Percentiles rank a stretch among this genome's conserved stretches.
Conservation (phyloP, 2,329 filamentous ascomycete genomes). For the Alternaria solani region DNA sequence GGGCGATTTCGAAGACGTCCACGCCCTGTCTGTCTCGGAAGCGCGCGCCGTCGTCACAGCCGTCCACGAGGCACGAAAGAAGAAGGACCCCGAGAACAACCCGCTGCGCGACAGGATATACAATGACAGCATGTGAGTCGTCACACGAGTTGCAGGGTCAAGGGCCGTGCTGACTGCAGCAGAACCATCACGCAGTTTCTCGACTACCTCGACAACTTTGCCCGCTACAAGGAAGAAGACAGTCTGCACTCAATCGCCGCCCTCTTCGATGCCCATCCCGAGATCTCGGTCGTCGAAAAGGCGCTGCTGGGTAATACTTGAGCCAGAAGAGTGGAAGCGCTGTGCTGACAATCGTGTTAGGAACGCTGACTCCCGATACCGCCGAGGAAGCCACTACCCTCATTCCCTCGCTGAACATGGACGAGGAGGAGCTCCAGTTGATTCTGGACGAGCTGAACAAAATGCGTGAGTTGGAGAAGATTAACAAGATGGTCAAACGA, state of each 20-base stretch:
- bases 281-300: conserved; percentile 90
- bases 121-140: conserved; percentile 51
- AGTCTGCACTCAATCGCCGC: conserved; percentile 94
- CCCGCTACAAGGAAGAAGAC: conserved; percentile 93
- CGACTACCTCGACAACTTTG: conserved; percentile 93
- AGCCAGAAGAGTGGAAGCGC: conserved; percentile 11
- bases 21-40: conserved; percentile 91
- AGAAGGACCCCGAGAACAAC: conserved; percentile 68
- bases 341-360: conserved; percentile 57
- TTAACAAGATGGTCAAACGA: background rate
- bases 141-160: background rate
- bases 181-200: conserved; percentile 86
- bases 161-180: conserved; percentile 11
- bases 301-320: conserved; percentile 75
- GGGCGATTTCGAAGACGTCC: conserved; percentile 91
- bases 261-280: conserved; percentile 78
- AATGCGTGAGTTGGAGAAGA: conserved; percentile 59
- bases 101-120: conserved; percentile 83
- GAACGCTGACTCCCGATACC: conserved; percentile 88
- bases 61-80: conserved; percentile 79
- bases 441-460: conserved; percentile 91
- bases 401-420: conserved; percentile 92
- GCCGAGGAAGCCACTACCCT: conserved; percentile 96
- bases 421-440: conserved; percentile 85
- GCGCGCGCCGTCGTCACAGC: conserved; percentile 91